phyloP scores from a whole-genome alignment of 1,284 basidiomycete species.

The Moesziomyces sp. region DNA sequence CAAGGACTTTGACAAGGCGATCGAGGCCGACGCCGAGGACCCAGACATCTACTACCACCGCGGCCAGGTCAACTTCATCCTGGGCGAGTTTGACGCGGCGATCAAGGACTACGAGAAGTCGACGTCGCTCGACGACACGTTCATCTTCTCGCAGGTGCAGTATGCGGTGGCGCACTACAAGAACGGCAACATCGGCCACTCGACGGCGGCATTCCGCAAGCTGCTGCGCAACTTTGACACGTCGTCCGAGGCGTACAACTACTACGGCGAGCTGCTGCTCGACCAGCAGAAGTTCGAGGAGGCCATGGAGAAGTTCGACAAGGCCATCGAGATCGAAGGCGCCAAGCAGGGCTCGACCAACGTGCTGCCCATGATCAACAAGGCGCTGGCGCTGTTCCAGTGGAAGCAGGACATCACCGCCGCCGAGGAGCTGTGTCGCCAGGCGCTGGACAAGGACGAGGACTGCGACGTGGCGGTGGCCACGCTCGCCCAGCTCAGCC shows the following conservation, averaged over 20 bases:
- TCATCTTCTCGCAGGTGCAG: slow-evolving; percentile 96
- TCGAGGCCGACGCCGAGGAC: slow-evolving; percentile 83
- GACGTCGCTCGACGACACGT: slow-evolving; percentile 81
- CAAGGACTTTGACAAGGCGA: slow-evolving; percentile 89
- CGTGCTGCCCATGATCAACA: slow-evolving; percentile 86
- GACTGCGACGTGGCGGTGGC: slow-evolving; percentile 97
- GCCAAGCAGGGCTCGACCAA: slow-evolving; percentile 48
- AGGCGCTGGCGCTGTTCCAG: slow-evolving; percentile 93
- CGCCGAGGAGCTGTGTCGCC: slow-evolving; percentile 85
- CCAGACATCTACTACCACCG: slow-evolving; percentile 99
- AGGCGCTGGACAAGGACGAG: slow-evolving; percentile 83
- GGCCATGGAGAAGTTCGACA: slow-evolving; percentile 93
- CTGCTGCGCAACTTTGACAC: slow-evolving; percentile 60
- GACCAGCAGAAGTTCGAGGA: slow-evolving; percentile 92
- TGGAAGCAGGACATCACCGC: slow-evolving; percentile 89
- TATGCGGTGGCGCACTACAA: slow-evolving; percentile 98
- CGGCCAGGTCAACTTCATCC: slow-evolving; percentile 97
- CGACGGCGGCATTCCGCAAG: slow-evolving; percentile 86
- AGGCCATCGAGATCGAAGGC: slow-evolving; percentile 88
- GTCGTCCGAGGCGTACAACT: slow-evolving; percentile 68
- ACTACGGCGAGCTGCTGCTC: slow-evolving; percentile 90
- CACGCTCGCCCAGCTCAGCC: slow-evolving; percentile 89
- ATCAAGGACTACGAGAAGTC: slow-evolving; percentile 91
- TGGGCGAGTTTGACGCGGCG: slow-evolving; percentile 86
- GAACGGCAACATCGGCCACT: slow-evolving; percentile 78